Base-by-base conservation (phyloP, 805 yeast species). In the Yamadazyma paraphyllophila region DNA sequence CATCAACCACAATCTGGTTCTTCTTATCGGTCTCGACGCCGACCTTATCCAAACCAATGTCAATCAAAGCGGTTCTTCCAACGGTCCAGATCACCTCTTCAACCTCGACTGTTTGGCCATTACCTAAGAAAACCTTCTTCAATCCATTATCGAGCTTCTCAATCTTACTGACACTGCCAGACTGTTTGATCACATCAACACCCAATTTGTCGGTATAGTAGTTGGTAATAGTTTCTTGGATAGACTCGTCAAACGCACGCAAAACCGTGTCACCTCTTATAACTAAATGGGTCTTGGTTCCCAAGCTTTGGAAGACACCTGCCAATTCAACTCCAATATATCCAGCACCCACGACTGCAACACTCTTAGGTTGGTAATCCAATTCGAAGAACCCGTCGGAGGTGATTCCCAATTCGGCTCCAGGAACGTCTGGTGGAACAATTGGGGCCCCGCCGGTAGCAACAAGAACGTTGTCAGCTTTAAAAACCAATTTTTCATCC, bases 271-370 rank as follows among this genome's bases (percentile, higher is more conserved):
- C 92, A 54, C 96, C 95, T 73, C 99, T 83, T 51, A 92, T 87
- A 49, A 92, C 78, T 65, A 94, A 65, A 63, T 88, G 92, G 39
- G 96, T 85, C 54, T 92, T 89, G 12, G 92, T 63, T 13, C 96
- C 96, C 50, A 94, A 76, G 17, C 89, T 89, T 54, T 87, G 78
- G 81, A 94, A 92, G 37, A 94, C 90, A 51, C 99, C 99, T 6
- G 97, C 86, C 42, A 94, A 78, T 72, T 94, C 99, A 39, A 90
- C 85, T 47, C 96, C 98, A 63, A 94, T 94, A 71, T 94, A 94
- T 36, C 99, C 99, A 32, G 97, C 97, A 57, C 99, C 99, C 10
- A 94, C 96, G 50, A 94, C 77, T 1, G 95, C 98, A 25, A 92
- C 98, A 40, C 83, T 77, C 67, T 89, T 84, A 42, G 99, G 99